These are phyloP conservation scores for Fusarium sp. DNA, from an alignment of 2,329 filamentous ascomycete genomes.

Conservation along the genomic window DNA sequence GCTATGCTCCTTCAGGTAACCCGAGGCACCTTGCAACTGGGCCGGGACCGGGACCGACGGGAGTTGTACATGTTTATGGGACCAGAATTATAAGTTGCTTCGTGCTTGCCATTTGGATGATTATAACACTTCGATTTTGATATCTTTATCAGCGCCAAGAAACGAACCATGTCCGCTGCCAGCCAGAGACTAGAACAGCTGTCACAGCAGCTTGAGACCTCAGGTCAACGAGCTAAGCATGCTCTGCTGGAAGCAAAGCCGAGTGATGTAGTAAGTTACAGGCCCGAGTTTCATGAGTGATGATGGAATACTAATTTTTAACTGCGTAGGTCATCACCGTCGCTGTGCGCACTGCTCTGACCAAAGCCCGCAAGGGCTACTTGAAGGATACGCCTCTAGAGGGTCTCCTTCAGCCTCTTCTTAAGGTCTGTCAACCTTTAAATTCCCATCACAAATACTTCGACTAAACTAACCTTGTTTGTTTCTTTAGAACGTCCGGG, in stretches of 20 bases:
- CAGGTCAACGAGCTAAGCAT: not conserved
- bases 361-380: not conserved
- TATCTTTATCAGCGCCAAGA: not conserved
- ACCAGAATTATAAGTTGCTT: not conserved
- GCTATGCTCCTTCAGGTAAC: not conserved
- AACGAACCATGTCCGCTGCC: not conserved
- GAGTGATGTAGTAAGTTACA: not conserved
- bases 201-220: not conserved
- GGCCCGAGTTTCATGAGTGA: not conserved
- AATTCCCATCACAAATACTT: not conserved
- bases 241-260: not conserved
- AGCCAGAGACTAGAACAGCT: not conserved
- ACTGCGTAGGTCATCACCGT: not conserved
- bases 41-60: not conserved
- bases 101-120: not conserved
- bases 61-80: not conserved
- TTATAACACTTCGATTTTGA: not conserved
- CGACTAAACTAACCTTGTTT: rapidly evolving
- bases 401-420: not conserved
- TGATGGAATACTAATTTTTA: not conserved
- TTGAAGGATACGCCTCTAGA: not conserved
- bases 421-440: not conserved
- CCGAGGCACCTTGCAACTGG: not conserved
- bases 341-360: not conserved
- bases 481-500: not conserved